A percentile compares a stretch with the other conserved stretches of the same genome.
These are phyloP conservation scores for Dactylorhiza incarnata DNA, from an alignment of 106 monocot genomes.

Conservation along the genomic window DNA sequence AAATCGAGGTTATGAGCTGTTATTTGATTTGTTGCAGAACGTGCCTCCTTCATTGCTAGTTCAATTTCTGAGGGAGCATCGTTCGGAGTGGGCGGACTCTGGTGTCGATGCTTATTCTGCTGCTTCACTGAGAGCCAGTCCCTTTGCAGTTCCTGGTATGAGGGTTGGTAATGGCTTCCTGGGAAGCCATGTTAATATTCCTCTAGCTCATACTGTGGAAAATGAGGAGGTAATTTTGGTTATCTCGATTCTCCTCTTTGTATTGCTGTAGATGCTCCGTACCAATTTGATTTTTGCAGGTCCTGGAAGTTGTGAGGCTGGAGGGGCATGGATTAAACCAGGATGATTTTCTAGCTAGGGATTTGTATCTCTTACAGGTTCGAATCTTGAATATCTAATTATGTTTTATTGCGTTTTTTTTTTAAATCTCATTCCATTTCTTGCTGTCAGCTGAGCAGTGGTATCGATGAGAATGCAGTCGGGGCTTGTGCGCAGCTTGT, in stretches of 20 bases:
- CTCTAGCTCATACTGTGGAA: slow-evolving; percentile 80
- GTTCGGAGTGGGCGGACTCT: slow-evolving; percentile 90
- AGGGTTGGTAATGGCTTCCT: slow-evolving; percentile 20
- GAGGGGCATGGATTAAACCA: slow-evolving; percentile 48
- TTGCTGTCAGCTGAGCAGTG: slow-evolving; percentile 65
- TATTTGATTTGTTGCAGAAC: slow-evolving; percentile 35
- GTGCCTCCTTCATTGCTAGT: slow-evolving; percentile 89
- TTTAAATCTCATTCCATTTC: neutral
- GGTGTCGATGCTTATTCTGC: slow-evolving; percentile 78
- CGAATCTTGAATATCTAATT: slow-evolving; percentile 7
- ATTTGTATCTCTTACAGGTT: slow-evolving; percentile 81
- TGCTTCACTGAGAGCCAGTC: slow-evolving; percentile 62
- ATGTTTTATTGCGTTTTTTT: neutral
- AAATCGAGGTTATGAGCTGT: too few relatives aligned
- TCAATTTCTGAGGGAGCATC: slow-evolving; percentile 81
- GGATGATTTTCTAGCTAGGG: slow-evolving; percentile 59
- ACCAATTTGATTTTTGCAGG: slow-evolving; percentile 57
- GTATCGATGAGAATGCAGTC: slow-evolving; percentile 66
- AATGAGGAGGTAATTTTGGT: slow-evolving; percentile 65
- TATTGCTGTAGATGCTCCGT: slow-evolving; percentile 47
- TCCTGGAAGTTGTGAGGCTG: slow-evolving; percentile 26
- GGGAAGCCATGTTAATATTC: neutral
- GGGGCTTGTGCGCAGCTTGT: slow-evolving; percentile 29
- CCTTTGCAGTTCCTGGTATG: slow-evolving; percentile 54
- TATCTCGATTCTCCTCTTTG: too few relatives aligned